Evolutionary conservation across 202 grass and related monocot species (phyloP), one percentile per base, ranked within the genome.

Genomic region (Bolboschoenoplectus hybrid): DNA sequence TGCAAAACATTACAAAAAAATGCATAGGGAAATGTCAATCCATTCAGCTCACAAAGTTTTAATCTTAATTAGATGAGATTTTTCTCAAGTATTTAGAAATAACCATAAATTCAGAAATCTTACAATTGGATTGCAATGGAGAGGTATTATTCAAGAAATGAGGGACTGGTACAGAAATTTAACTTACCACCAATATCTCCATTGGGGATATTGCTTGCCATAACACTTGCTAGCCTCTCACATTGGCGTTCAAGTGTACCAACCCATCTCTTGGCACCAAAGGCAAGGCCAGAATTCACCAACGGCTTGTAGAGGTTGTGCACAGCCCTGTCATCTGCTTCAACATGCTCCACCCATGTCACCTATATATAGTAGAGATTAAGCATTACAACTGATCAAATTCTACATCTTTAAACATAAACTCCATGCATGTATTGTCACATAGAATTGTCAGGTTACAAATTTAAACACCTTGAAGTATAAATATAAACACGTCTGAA

Each of bases 261-360:
- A 7, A 92, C 88, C 93, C 97, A 98, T 11, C 97, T 88, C 83
- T 87, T 93, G 0, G 97, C 92, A 1, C 97, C 93, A 38, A 98
- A 98, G 3, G 93, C 93, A 7, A 90, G 65, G 14, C 97, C 91
- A 7, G 93, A 98, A 76, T 88, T 89, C 10, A 96, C 93, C 66
- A 98, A 71, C 0, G 93, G 91, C 26, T 89, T 93, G 97, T 96
- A 98, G 9, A 98, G 86, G 52, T 92, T 85, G 53, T 96, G 93
- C 43, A 96, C 92, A 81, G 88, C 88, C 3, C 82, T 67, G 6
- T 94, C 97, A 41, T 90, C 90, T 1, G 88, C 88, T 62, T 98
- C 97, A 40, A 90, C 92, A 52, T 98, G 97, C 87, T 98, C 97
- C 57, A 98, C 90, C 97, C 97, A 98, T 2, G 90, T 95, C 49